phyloP scores from a whole-genome alignment of 495 filamentous ascomycete species.

The Xylaria acuta region DNA sequence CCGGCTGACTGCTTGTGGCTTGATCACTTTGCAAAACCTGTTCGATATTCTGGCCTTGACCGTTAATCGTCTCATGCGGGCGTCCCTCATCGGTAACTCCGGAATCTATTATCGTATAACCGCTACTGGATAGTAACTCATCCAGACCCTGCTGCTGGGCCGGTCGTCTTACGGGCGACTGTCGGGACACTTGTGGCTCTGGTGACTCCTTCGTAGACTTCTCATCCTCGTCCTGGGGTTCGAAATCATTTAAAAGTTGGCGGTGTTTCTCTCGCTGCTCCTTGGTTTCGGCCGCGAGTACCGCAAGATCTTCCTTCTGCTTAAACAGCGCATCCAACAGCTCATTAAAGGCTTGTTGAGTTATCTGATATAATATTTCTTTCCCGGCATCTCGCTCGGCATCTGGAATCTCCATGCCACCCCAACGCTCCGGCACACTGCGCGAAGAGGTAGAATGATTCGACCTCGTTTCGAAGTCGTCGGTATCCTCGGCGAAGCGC shows the following conservation, averaged over 20 bases:
- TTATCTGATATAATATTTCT: conserved; percentile 88
- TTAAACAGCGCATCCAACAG: conserved; percentile 86
- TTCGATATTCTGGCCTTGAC: neutral
- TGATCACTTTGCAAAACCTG: neutral
- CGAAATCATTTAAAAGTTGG: conserved; percentile 52
- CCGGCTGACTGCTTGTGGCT: neutral
- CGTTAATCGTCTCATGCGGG: neutral
- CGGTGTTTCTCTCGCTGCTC: conserved; percentile 64
- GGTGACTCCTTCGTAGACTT: conserved; percentile 29
- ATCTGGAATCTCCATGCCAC: conserved; percentile 80
- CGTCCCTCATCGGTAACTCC: conserved; percentile 34
- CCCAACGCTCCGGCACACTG: conserved; percentile 83
- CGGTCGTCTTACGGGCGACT: conserved; percentile 29
- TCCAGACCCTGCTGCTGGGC: conserved; percentile 48
- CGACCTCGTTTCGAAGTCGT: conserved; percentile 75
- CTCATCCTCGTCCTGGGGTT: conserved; percentile 48
- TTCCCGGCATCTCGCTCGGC: conserved; percentile 82
- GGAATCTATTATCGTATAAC: conserved; percentile 51
- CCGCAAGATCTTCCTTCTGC: conserved; percentile 75
- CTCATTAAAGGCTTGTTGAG: conserved; percentile 90
- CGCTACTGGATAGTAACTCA: conserved; percentile 57
- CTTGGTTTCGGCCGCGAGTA: conserved; percentile 70
- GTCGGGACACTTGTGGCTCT: conserved; percentile 18
- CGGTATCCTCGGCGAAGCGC: conserved; percentile 76
- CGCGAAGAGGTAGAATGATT: conserved; percentile 82